Evolutionary conservation across 768 basidiomycete genomes (phyloP), one percentile per base, ranked within the genome.

Genomic region (Lactarius evosmus): DNA sequence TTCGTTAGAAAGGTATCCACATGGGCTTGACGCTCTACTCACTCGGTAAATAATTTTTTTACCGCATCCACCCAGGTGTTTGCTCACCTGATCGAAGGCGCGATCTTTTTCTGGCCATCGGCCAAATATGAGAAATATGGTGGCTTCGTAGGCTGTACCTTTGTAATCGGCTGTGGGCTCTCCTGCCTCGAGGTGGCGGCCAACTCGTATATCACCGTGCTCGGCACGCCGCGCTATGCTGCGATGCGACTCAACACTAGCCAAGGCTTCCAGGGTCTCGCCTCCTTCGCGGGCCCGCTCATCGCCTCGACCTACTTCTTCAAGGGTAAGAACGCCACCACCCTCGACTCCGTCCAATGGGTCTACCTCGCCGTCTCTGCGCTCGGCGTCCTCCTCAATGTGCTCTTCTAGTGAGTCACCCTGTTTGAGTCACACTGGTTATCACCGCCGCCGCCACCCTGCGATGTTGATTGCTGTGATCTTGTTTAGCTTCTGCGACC

Each of bases 271-370:
- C 87, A 89, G 70, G 89, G 88, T 27, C 77, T 91, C 49, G 88
- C 89, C 0, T 83, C 84, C 4, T 89, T 91, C 71, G 78, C 83
- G 9, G 85, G 90, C 3, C 88, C 89, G 22, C 80, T 90, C 67
- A 91, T 91, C 69, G 88, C 87, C 27, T 83, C 87, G 4, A 78
- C 83, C 58, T 89, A 83, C 80, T 91, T 91, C 77, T 89, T 91
- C 79, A 77, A 75, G 2, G 89, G 84, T 5, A 79, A 73, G 55
- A 89, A 90, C 72, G 82, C 80, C 7, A 81, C 75, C 29, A 78
- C 79, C 50, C 79, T 90, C 32, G 84, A 81, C 62, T 89, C 85
- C 36, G 86, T 88, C 29, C 87, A 88, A 77, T 87, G 85, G 84
- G 84, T 86, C 12, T 87, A 87, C 67, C 80, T 87, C 9, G 83